These are phyloP conservation scores for Fusarium proliferatum DNA, from an alignment of 2,329 filamentous ascomycete genomes.

Conservation along the genomic window DNA sequence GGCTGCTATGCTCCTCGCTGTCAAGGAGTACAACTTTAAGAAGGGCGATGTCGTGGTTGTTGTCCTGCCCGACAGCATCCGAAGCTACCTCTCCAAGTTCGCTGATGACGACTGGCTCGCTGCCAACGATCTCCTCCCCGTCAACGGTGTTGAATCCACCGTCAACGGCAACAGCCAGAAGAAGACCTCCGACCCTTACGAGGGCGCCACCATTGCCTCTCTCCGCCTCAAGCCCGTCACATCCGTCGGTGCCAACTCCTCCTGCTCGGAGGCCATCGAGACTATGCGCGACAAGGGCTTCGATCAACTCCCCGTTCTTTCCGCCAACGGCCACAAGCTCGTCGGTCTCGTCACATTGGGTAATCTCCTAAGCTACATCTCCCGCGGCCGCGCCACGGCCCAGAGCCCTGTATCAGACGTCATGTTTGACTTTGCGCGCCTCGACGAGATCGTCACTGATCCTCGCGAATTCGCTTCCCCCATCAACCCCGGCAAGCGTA, in stretches of 20 bases:
- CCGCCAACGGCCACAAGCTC: constrained; percentile 74
- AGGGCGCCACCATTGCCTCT: constrained; percentile 80
- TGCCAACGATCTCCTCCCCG: constrained; percentile 90
- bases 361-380: constrained; percentile 92
- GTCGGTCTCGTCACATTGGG: constrained; percentile 95
- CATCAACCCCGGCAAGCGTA: constrained; percentile 57
- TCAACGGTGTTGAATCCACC: constrained; percentile 62
- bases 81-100: constrained; percentile 98
- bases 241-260: constrained; percentile 76
- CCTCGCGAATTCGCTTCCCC: constrained; percentile 70
- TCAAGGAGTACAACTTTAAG: constrained; percentile 79
- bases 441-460: constrained; percentile 92
- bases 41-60: constrained; percentile 92
- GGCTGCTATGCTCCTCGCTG: constrained; percentile 80
- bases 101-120: constrained; percentile 99
- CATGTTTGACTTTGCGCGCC: constrained; percentile 95
- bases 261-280: constrained; percentile 90
- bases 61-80: constrained; percentile 92
- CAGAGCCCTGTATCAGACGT: constrained; percentile 82
- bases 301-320: constrained; percentile 93
- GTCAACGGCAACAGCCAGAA: constrained; percentile 51
- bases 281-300: constrained; percentile 99
- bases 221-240: constrained; percentile 94
- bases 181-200: constrained; percentile 73
- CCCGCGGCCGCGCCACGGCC: constrained; percentile 80